Evolutionary conservation across 306 rosid genomes (phyloP), one percentile per base, ranked within the genome.

Genomic region (Erythrophleum fordii): DNA sequence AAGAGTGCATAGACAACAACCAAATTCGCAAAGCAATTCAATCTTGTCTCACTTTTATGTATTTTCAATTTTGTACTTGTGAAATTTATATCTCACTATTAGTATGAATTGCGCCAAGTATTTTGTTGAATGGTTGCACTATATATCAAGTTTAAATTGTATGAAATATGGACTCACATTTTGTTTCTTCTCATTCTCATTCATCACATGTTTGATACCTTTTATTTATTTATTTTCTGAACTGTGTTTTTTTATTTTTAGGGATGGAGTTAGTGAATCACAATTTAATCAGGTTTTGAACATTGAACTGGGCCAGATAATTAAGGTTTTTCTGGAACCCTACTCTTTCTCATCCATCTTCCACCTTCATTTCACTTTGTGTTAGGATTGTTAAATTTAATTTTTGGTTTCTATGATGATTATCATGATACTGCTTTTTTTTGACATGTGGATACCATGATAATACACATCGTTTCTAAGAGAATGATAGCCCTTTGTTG

Each of bases 201-300:
- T 78, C 46, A 42, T 75, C 71, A n/a, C 34, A 26, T 22, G 60
- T 58, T 71, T 42, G 52, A 58, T 69, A 55, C 20, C n/a, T 39
- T 69, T 84, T 53, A 78, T 53, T 35, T 69, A n/a, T 73, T 73
- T 68, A 76, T 31, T 49, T 28, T 69, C 76, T 81, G 81, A 75
- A 66, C 77, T 49, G 42, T 69, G 45, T 60, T 76, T 70, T 76
- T 70, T 71, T 72, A 18, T 72, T 23, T 86, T 74, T 85, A 95
- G 99, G 90, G 99, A 95, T 71, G 99, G 97, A 69, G 97, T 95
- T 39, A 83, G 99, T 55, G 97, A 95, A 82, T 92, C 99, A 14
- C 99, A 95, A 76, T 95, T 95, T 77, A 84, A 85, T 41, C 97
- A 93, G 86, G 97, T 95, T 74, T 85, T 95, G 88, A 85, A 89